These are phyloP conservation scores for Carex parvula DNA, from an alignment of 176 grass and related monocot genomes.

Conservation along the genomic window DNA sequence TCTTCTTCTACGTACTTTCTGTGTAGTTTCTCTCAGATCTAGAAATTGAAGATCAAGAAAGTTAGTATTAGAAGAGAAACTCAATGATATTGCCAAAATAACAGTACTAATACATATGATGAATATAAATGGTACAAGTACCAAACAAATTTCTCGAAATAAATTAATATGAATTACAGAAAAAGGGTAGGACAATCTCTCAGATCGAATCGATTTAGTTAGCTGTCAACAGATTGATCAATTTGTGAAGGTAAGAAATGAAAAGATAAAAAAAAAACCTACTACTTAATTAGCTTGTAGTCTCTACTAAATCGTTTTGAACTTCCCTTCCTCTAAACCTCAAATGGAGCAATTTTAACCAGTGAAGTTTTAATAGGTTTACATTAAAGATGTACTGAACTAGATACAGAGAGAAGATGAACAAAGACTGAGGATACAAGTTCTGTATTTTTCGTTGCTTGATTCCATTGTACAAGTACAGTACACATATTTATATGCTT, in stretches of 20 bases:
- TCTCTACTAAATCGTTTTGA: neutral
- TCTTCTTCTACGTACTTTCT: neutral
- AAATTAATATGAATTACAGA: neutral
- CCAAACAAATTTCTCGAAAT: neutral
- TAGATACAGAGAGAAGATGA: too few relatives aligned
- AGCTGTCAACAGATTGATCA: neutral
- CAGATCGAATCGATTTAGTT: neutral
- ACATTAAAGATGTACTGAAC: too few relatives aligned
- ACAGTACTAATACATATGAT: neutral
- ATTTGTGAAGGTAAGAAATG: neutral
- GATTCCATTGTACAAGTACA: too few relatives aligned
- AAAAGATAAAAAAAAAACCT: neutral
- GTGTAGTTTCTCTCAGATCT: constrained; percentile 6
- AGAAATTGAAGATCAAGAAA: neutral
- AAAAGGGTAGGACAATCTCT: neutral
- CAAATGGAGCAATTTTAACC: neutral
- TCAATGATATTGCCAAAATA: neutral
- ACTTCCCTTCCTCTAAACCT: neutral
- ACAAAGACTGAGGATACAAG: too few relatives aligned
- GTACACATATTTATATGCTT: too few relatives aligned
- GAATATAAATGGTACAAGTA: neutral
- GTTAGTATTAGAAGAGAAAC: neutral
- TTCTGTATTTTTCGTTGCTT: too few relatives aligned
- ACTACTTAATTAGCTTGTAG: neutral
- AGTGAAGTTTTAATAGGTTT: neutral